These are phyloP conservation scores for Annulohypoxylon nitens DNA, from an alignment of 495 filamentous ascomycete species.

Conservation along the genomic window DNA sequence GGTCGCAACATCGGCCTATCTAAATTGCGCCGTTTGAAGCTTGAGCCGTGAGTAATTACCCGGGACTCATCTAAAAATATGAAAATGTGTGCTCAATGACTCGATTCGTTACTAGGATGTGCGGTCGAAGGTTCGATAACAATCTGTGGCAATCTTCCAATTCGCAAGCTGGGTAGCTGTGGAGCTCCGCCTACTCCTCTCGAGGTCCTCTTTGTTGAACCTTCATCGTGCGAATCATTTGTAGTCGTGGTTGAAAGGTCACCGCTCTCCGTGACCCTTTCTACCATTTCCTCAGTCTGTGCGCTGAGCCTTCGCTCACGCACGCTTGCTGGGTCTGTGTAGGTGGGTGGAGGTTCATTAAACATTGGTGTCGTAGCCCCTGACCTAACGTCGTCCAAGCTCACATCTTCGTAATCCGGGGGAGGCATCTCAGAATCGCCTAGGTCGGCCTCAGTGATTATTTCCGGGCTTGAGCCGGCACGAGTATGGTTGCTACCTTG, in stretches of 20 bases:
- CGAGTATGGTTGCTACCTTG: constrained; percentile 44
- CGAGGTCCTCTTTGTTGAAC: constrained; percentile 38
- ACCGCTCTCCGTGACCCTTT: constrained; percentile 41
- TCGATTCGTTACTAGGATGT: constrained; percentile 37
- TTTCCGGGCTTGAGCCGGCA: constrained; percentile 57
- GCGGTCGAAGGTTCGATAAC: constrained; percentile 66
- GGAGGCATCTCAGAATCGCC: constrained; percentile 63
- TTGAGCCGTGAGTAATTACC: background rate
- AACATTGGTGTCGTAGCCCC: constrained; percentile 52
- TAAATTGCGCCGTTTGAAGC: background rate
- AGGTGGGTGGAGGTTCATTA: constrained; percentile 65
- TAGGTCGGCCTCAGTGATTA: constrained; percentile 60
- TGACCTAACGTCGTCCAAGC: constrained; percentile 59
- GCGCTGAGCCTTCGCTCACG: constrained; percentile 53
- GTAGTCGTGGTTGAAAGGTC: constrained; percentile 40
- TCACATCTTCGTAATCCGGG: constrained; percentile 69
- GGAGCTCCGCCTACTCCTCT: constrained; percentile 55
- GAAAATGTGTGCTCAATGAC: constrained; percentile 9
- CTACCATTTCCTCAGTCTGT: constrained; percentile 48
- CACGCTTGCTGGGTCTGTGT: constrained; percentile 55
- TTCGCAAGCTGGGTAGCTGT: constrained; percentile 60
- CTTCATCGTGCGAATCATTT: constrained; percentile 15
- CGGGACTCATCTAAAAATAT: background rate
- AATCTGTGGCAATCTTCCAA: constrained; percentile 62
- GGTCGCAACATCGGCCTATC: background rate